These are phyloP conservation scores for Euphorbia tirucalli DNA, from an alignment of 345 rosid species.

Conservation along the genomic window DNA sequence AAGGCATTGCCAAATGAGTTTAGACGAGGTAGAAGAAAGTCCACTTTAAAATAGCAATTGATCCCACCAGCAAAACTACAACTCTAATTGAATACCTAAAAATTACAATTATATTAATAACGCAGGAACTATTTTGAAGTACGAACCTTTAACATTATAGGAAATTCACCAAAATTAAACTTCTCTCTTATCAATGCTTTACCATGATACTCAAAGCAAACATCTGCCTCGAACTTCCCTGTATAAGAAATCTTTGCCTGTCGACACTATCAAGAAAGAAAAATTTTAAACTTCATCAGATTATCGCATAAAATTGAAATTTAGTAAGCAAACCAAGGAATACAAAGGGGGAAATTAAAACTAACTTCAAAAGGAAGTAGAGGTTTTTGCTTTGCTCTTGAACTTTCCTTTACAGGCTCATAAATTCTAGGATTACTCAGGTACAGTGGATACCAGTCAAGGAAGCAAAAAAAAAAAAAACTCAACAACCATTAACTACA, in stretches of 20 bases:
- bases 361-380: conserved; percentile 76
- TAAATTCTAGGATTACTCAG: conserved; percentile 54
- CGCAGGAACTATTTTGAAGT: background rate
- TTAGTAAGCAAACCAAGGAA: background rate
- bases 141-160: conserved; percentile 82
- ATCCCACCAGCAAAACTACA: background rate
- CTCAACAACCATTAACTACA: background rate
- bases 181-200: conserved; percentile 51
- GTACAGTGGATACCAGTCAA: conserved; percentile 60
- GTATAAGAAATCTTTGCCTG: conserved; percentile 82
- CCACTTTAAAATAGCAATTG: background rate
- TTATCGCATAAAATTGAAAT: conserved; percentile 2
- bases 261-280: conserved; percentile 54
- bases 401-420: conserved; percentile 61
- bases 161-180: conserved; percentile 67
- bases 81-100: background rate
- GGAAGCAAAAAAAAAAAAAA: conserved; percentile 18
- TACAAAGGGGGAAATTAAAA: background rate
- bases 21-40: too few relatives aligned
- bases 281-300: background rate
- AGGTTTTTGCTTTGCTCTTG: conserved; percentile 32
- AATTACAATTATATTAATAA: background rate
- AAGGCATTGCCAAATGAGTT: too few relatives aligned
- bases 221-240: conserved; percentile 59
- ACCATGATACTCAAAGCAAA: conserved; percentile 51